Percentiles rank a stretch among this genome's conserved stretches.
phyloP scores from a whole-genome alignment of 306 rosid genomes.

The Carpinus viminea region DNA sequence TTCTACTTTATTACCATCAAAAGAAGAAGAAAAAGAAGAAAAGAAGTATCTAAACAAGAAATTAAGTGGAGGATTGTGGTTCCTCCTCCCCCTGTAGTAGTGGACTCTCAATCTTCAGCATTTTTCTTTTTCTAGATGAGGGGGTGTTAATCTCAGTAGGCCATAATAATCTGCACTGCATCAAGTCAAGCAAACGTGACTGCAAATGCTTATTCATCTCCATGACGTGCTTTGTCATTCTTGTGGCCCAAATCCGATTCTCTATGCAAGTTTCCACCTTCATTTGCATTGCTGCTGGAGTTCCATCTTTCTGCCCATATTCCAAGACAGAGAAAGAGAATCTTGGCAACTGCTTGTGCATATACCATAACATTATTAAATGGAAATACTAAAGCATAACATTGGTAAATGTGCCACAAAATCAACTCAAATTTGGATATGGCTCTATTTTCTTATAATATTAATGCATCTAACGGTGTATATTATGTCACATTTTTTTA shows the following conservation, averaged over 20 bases:
- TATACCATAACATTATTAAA: neutral
- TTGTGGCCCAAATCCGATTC: conserved; percentile 47
- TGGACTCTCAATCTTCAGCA: conserved; percentile 13
- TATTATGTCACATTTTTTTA: no score
- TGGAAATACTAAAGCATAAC: neutral
- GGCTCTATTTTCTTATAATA: no score
- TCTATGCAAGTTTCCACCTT: conserved; percentile 49
- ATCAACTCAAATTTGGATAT: no score
- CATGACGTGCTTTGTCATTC: conserved; percentile 68
- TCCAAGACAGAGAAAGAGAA: neutral
- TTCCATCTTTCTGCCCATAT: conserved; percentile 43
- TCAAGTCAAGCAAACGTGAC: conserved; percentile 48
- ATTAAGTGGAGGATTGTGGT: conserved; percentile 5
- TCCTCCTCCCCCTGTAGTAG: conserved; percentile 21
- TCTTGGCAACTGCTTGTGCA: neutral
- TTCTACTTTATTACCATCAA: neutral
- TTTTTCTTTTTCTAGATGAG: conserved; percentile 29
- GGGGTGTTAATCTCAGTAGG: conserved; percentile 14
- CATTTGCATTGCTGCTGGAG: conserved; percentile 48
- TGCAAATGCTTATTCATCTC: conserved; percentile 61
- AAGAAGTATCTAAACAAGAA: neutral
- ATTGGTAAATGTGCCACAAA: neutral
- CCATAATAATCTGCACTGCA: conserved; percentile 37
- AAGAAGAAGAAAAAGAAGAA: neutral
- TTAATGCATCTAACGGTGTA: no score